Conservation (phyloP, 2,329 filamentous ascomycete species). For the Claviceps capensis region DNA sequence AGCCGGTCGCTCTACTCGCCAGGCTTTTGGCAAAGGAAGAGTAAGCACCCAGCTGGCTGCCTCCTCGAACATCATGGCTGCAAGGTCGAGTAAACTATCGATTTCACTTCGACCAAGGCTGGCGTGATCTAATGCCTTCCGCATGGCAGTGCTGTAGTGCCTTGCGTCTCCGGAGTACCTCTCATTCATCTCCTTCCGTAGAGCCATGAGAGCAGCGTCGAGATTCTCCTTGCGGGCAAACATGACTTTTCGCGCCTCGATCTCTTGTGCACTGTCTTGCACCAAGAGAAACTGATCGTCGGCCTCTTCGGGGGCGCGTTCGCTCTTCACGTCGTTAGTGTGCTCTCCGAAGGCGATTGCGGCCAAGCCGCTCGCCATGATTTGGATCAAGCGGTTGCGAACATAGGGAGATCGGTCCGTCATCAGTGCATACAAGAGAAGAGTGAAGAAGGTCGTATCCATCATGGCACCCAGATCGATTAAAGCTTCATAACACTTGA, state of each 20-base stretch:
- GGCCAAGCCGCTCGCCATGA: constrained; percentile 45
- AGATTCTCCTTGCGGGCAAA: constrained; percentile 53
- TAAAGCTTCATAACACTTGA: constrained; percentile 51
- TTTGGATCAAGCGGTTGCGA: constrained; percentile 44
- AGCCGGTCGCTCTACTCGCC: constrained; percentile 23
- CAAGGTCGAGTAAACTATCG: constrained; percentile 29
- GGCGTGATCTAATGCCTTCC: constrained; percentile 27
- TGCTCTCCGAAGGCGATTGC: constrained; percentile 51
- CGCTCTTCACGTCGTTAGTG: constrained; percentile 28
- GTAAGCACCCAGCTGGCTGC: constrained; percentile 28
- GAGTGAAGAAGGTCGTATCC: constrained; percentile 38
- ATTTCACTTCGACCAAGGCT: constrained; percentile 27
- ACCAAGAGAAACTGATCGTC: constrained; percentile 25
- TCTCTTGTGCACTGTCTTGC: constrained; percentile 31
- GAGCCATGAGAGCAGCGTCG: constrained; percentile 35
- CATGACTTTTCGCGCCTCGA: constrained; percentile 46
- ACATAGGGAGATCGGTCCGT: constrained; percentile 52
- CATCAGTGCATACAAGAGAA: constrained; percentile 44
- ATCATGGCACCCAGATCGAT: constrained; percentile 49
- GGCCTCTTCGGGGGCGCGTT: constrained; percentile 22
- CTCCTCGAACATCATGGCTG: constrained; percentile 33
- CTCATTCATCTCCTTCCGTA: constrained; percentile 30
- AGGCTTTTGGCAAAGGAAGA: constrained; percentile 26
- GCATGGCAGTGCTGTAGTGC: constrained; percentile 28
- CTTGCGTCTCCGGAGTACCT: constrained; percentile 24